A percentile compares a stretch with the other conserved stretches of the same genome.
Evolutionary conservation across 1,284 basidiomycete genomes (phyloP).

Genomic region (Melampsora americana): DNA sequence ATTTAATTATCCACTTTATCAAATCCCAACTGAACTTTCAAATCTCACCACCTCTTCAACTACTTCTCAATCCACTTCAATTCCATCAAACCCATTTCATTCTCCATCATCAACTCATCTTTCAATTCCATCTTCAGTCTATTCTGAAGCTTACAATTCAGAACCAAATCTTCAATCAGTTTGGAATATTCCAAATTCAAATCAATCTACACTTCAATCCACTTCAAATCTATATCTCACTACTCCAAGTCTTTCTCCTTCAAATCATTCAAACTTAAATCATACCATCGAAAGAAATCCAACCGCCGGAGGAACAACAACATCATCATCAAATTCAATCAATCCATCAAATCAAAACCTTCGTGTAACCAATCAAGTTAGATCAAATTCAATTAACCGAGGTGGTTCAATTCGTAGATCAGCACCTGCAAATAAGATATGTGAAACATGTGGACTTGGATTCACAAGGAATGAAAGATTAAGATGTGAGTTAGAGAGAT

Average conservation of each 20-base stretch:
- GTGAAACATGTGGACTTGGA: conserved; percentile 11
- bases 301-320: neutral
- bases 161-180: neutral
- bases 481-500: conserved; percentile 18
- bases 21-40: neutral
- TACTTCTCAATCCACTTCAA: too few relatives aligned
- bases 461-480: conserved; percentile 44
- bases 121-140: neutral
- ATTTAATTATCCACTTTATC: neutral
- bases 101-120: neutral
- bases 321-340: neutral
- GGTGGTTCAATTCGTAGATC: conserved; percentile 15
- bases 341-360: neutral
- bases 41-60: too few relatives aligned
- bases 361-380: conserved; percentile 34
- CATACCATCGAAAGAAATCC: neutral
- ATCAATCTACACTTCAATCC: neutral
- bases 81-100: neutral
- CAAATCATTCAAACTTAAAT: too few relatives aligned
- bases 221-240: neutral
- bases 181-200: neutral
- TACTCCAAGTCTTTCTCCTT: neutral
- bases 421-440: conserved; percentile 32
- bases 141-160: neutral
- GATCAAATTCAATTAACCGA: conserved; percentile 23